These are phyloP conservation scores for Fusarium sp. DNA, from an alignment of 2,329 filamentous ascomycete species.

Conservation along the genomic window DNA sequence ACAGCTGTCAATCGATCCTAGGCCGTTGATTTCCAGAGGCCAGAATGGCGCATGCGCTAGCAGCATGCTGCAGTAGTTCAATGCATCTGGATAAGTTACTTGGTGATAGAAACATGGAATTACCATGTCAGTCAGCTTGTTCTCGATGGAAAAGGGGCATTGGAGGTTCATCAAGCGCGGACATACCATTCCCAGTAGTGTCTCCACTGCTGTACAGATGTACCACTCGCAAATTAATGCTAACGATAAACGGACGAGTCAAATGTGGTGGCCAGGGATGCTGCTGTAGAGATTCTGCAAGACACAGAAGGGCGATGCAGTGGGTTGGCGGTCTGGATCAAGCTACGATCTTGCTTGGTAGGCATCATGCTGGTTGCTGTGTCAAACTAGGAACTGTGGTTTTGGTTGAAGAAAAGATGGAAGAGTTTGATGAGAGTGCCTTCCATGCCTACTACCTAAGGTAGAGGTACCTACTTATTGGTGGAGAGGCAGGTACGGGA, in stretches of 20 bases:
- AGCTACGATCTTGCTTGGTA: not conserved
- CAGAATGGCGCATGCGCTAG: constrained; percentile 39
- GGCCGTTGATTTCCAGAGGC: constrained; percentile 31
- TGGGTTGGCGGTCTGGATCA: constrained; percentile 34
- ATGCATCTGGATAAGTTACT: constrained; percentile 36
- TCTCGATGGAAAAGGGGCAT: constrained; percentile 36
- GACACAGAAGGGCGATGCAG: constrained; percentile 21
- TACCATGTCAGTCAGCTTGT: constrained; percentile 20
- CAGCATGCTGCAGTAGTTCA: constrained; percentile 42
- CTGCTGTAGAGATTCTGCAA: constrained; percentile 33
- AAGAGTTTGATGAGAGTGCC: constrained; percentile 3
- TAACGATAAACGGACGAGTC: constrained; percentile 15
- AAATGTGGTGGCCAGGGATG: constrained; percentile 23
- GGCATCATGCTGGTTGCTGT: constrained; percentile 12
- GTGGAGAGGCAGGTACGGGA: not conserved
- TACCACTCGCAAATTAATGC: constrained; percentile 8
- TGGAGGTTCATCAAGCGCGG: constrained; percentile 17
- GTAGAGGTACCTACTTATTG: not conserved
- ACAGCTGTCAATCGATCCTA: constrained; percentile 27
- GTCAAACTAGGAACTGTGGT: not conserved
- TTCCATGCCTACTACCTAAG: not conserved
- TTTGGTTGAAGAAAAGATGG: not conserved
- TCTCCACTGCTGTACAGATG: not conserved
- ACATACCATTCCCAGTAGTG: constrained; percentile 21
- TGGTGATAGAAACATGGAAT: constrained; percentile 30